phyloP scores from a whole-genome alignment of 179 eudicot genomes.

The Camellia oleifera region DNA sequence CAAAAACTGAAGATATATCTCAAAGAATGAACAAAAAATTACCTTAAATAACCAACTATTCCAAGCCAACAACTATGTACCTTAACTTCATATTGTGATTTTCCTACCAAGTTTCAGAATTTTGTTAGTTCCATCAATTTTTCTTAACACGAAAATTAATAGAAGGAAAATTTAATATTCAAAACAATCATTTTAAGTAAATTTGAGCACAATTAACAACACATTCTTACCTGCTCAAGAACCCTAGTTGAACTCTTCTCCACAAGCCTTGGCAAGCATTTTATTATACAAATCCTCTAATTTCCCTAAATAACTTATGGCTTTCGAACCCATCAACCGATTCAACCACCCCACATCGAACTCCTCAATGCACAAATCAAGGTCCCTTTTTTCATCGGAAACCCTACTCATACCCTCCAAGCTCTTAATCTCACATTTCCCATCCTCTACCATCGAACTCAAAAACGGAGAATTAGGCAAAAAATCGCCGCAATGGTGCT shows the following conservation, averaged over 20 bases:
- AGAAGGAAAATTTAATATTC: neutral
- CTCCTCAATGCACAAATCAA: no score
- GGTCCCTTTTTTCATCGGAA: no score
- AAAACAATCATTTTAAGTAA: neutral
- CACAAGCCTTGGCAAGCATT: slow-evolving; percentile 56
- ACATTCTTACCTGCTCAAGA: slow-evolving; percentile 57
- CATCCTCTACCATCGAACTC: slow-evolving; percentile 46
- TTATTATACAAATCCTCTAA: slow-evolving; percentile 70
- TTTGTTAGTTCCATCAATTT: neutral
- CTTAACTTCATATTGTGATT: slow-evolving; percentile 64
- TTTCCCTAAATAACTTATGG: slow-evolving; percentile 37
- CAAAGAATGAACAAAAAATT: slow-evolving; percentile 5
- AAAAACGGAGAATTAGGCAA: slow-evolving; percentile 44
- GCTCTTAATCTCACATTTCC: neutral
- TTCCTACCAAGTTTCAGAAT: slow-evolving; percentile 42
- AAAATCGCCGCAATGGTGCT: slow-evolving; percentile 50
- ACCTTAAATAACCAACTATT: slow-evolving; percentile 46
- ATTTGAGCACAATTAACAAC: neutral
- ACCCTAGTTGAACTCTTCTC: slow-evolving; percentile 58
- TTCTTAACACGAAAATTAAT: neutral
- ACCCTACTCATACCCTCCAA: no score
- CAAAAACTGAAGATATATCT: neutral
- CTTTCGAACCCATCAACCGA: slow-evolving; percentile 49
- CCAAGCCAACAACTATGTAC: slow-evolving; percentile 67
- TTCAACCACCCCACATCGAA: no score